Percentiles rank a stretch among this genome's conserved stretches.
phyloP scores from a whole-genome alignment of 2,329 filamentous ascomycete species.

The Coniochaeta hoffmannii region DNA sequence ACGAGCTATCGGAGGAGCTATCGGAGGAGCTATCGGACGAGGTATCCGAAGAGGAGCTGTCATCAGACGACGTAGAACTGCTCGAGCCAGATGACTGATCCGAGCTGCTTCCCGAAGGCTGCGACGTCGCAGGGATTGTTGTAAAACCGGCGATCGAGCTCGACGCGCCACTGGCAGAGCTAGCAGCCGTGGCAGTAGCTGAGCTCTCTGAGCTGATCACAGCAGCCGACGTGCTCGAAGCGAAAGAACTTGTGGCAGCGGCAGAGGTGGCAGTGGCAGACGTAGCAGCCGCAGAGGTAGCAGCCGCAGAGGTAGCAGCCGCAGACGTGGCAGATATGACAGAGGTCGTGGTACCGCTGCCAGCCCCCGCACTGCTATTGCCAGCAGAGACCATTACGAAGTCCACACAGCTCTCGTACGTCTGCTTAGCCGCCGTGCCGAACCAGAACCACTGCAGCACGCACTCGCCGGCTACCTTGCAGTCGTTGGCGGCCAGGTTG shows the following conservation, averaged over 20 bases:
- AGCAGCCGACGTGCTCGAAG: neutral
- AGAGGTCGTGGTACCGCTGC: neutral
- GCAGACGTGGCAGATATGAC: neutral
- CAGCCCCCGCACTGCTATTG: neutral
- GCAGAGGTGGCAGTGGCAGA: neutral
- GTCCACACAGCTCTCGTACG: constrained; percentile 31
- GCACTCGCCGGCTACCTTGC: constrained; percentile 23
- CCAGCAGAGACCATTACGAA: constrained; percentile 17
- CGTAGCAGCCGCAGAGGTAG: too few relatives aligned
- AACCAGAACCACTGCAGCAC: constrained; percentile 40
- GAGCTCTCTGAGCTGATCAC: neutral
- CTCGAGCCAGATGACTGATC: neutral
- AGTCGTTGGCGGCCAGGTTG: constrained; percentile 18
- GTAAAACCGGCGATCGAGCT: neutral
- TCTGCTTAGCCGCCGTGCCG: constrained; percentile 26
- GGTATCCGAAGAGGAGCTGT: neutral
- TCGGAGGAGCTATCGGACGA: neutral
- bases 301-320: too few relatives aligned
- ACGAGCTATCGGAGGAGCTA: neutral
- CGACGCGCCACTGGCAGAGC: neutral
- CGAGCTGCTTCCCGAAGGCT: neutral
- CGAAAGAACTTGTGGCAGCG: neutral
- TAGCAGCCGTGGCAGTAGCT: neutral
- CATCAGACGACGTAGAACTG: neutral
- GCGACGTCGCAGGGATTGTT: neutral